Percentiles rank a stretch among this genome's conserved stretches.
phyloP scores from a whole-genome alignment of 108 stramenopile genomes.

The Nitzschia sp. region DNA sequence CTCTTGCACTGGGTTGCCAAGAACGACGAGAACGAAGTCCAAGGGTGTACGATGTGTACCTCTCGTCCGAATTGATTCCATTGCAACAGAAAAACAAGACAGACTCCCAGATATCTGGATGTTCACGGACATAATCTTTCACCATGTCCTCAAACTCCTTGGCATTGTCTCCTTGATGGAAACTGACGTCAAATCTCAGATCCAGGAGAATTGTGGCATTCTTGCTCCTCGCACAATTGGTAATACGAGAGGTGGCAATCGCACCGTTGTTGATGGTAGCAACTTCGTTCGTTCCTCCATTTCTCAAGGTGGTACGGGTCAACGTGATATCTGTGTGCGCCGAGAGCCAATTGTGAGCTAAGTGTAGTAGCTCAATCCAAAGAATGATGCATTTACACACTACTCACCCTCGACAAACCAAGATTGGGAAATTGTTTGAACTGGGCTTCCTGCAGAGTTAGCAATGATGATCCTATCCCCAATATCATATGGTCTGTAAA shows the following conservation, averaged over 20 bases:
- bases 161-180: constrained; percentile 49
- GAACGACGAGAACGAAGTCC: constrained; percentile 54
- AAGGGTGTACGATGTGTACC: constrained; percentile 41
- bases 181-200: constrained; percentile 42
- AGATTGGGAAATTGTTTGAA: constrained; percentile 33
- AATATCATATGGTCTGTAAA: constrained; percentile 71
- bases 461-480: constrained; percentile 79
- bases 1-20: constrained; percentile 62
- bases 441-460: constrained; percentile 25
- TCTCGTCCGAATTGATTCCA: constrained; percentile 46
- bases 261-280: constrained; percentile 68
- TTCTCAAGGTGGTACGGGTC: constrained; percentile 66
- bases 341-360: not conserved
- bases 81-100: constrained; percentile 54
- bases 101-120: constrained; percentile 61
- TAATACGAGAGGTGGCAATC: constrained; percentile 56
- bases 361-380: not conserved
- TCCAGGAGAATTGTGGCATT: constrained; percentile 55
- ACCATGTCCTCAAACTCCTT: constrained; percentile 52
- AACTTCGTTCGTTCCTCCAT: constrained; percentile 68
- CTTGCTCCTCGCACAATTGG: constrained; percentile 66
- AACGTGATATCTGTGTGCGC: constrained; percentile 51
- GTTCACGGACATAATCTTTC: constrained; percentile 55
- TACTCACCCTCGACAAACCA: constrained; percentile 83
- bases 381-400: no score